Evolutionary conservation across 2,329 filamentous ascomycete species (phyloP), one percentile per base, ranked within the genome.

Genomic region (Sphaerostilbella broomeana): DNA sequence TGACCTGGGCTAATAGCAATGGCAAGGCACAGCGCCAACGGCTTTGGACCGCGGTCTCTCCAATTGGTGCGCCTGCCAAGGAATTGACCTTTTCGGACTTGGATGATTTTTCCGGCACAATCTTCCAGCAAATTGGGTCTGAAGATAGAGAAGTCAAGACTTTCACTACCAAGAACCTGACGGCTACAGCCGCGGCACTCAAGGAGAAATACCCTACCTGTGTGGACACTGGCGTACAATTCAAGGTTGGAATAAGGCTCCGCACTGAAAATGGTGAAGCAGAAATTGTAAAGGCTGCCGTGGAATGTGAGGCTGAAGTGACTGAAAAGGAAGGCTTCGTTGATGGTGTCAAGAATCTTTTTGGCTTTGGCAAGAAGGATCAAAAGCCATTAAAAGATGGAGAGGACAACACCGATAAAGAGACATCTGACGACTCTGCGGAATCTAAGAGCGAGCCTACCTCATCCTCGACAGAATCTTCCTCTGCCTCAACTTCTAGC

Each of bases 261-360:
- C 80, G 73, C 53, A 69, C 74, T 33, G 70, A 84, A 24, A 77
- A 86, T 53, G 89, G 88, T 22, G 79, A 94, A 50, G 86, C 94
- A 3, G 83, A 89, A 45, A 74, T 97, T 36, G 62, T 75, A 40
- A 78, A 78, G 51, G 84, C 84, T n/a, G 74, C 74, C 41, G 81
- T 92, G 5, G 89, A 89, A 59, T 98, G 92, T 56, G 86, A 94
- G 58, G 77, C 83, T 18, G 85, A 94, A 37, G 73, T 72, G 4
- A 60, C 65, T 7, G 79, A 81, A 62, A 86, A 88, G 59, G 86
- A 85, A 47, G 81, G 83, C 36, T 76, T 97, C 34, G 85, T 95
- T 33, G 90, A 95, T 55, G 89, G 87, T 29, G 86, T 97, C 49
- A 98, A 98, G 72, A 94, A 89, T 48, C 77, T 95, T 47, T 94